Evolutionary conservation across 75 land plant genomes (phyloP), one percentile per base, ranked within the genome.

Genomic region (Adiantum capillusveneris): DNA sequence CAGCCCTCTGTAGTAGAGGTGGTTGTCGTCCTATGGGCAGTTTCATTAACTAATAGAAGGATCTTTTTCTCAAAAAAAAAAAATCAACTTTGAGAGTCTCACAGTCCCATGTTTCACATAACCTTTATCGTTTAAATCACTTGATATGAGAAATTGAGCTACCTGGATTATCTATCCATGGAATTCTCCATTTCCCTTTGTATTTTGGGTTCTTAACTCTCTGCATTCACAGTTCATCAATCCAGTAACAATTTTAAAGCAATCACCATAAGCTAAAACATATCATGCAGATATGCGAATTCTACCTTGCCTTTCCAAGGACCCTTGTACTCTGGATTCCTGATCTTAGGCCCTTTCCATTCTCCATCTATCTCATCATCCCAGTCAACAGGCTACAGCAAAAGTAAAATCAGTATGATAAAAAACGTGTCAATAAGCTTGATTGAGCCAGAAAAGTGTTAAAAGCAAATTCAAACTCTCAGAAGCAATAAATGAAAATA

Each of bases 101-200:
- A n/a, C n/a, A n/a, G n/a, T n/a, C n/a, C n/a, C n/a, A n/a, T n/a
- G n/a, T n/a, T n/a, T n/a, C n/a, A n/a, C n/a, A n/a, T n/a, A n/a
- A n/a, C n/a, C n/a, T n/a, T n/a, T n/a, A n/a, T n/a, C n/a, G n/a
- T n/a, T n/a, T n/a, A n/a, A n/a, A n/a, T n/a, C n/a, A n/a, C n/a
- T n/a, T n/a, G n/a, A n/a, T n/a, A n/a, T n/a, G n/a, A n/a, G n/a
- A 34, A 34, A 34, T 5, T 34, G 37, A 34, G 37, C 9, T 34
- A 94, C 99, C 99, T 65, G 99, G 99, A 56, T 94, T 94, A 63
- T 90, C 99, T 68, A 90, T 80, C 81, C 78, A 81, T 12, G 88
- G 96, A 67, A 55, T 77, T 67, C 71, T 86, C 96, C 99, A 94
- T 58, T 90, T 94, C 25, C 99, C 99, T 63, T 90, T 86, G 64